Evolutionary conservation across 805 yeast species (phyloP), one percentile per base, ranked within the genome.

Genomic region (Priceomyces medius): DNA sequence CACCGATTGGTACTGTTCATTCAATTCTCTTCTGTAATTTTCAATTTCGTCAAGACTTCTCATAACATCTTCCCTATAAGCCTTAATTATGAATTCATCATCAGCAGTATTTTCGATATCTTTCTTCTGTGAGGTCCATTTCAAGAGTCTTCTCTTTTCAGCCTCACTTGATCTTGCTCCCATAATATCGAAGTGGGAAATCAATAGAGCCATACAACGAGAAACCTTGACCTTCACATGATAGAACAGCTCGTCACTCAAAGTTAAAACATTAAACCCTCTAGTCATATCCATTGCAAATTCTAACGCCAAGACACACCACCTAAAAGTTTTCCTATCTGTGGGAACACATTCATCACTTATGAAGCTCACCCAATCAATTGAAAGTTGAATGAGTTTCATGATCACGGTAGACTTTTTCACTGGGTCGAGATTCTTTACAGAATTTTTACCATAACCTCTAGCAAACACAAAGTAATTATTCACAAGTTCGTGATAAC

Each of bases 161-260:
- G 79, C 73, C 55, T 84, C 88, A 52, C 80, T 83, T 1, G 96
- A 85, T 55, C 98, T 76, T 0, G 97, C 97, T 37, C 98, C 98
- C 97, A 91, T 93, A 39, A 93, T 89, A 64, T 93, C 99, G 56
- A 93, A 93, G 65, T 93, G 98, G 0, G 97, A 88, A 47, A 93
- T 91, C 45, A 93, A 71, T 38, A 93, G 69, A 1, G 97, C 83
- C 89, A 93, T 88, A 64, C 97, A 89, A 1, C 95, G 86, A 1
- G 97, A 95, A 35, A 93, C 96, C 56, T 88, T 88, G 38, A 79
- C 74, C 51, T 89, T 82, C 48, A 93, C 67, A 28, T 73, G 64
- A 43, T 76, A 66, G 56, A 90, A 93, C 54, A 88, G 89, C 19
- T 79, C 86, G 47, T 87, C 86, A 43, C 79, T 81, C 42, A 93